Percentiles rank a stretch among this genome's conserved stretches.
Evolutionary conservation across 2,329 filamentous ascomycete genomes (phyloP).

Genomic region (Stagonosporopsis tanaceti): DNA sequence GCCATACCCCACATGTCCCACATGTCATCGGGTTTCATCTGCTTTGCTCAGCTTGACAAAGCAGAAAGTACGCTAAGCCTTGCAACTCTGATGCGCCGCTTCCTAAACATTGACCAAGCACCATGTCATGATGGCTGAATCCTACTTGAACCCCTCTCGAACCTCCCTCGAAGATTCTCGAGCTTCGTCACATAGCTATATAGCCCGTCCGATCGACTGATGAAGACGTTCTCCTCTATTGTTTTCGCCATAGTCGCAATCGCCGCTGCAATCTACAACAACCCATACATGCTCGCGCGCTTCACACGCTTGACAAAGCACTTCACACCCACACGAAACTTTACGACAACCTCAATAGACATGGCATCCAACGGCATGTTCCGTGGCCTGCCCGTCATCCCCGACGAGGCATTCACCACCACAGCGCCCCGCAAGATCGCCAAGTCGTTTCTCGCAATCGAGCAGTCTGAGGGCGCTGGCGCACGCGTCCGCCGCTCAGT

Average conservation of each 20-base stretch:
- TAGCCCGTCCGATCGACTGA: slow-evolving; percentile 40
- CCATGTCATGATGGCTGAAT: slow-evolving; percentile 27
- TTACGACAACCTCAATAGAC: slow-evolving; percentile 35
- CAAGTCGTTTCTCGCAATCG: slow-evolving; percentile 82
- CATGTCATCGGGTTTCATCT: slow-evolving; percentile 8
- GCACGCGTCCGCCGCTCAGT: slow-evolving; percentile 87
- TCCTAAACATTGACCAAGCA: slow-evolving; percentile 42
- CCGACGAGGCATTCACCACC: slow-evolving; percentile 49
- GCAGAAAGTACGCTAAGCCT: slow-evolving; percentile 19
- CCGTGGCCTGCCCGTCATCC: slow-evolving; percentile 59
- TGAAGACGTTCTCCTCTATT: slow-evolving; percentile 52
- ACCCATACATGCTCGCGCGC: slow-evolving; percentile 53
- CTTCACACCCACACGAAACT: slow-evolving; percentile 32
- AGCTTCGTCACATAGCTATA: slow-evolving; percentile 40
- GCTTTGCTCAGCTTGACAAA: slow-evolving; percentile 37
- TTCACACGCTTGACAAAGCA: slow-evolving; percentile 43
- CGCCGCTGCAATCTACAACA: slow-evolving; percentile 48
- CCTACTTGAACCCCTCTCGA: slow-evolving; percentile 19
- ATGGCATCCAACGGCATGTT: slow-evolving; percentile 50
- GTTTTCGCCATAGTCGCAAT: slow-evolving; percentile 54
- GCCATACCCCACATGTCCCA: neutral
- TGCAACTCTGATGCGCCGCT: slow-evolving; percentile 20
- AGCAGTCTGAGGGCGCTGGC: slow-evolving; percentile 88
- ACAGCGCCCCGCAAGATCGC: slow-evolving; percentile 73
- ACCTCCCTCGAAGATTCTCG: slow-evolving; percentile 43